Base-by-base conservation (phyloP, 2,329 filamentous ascomycete genomes). In the Pyrenochaeta sp. region DNA sequence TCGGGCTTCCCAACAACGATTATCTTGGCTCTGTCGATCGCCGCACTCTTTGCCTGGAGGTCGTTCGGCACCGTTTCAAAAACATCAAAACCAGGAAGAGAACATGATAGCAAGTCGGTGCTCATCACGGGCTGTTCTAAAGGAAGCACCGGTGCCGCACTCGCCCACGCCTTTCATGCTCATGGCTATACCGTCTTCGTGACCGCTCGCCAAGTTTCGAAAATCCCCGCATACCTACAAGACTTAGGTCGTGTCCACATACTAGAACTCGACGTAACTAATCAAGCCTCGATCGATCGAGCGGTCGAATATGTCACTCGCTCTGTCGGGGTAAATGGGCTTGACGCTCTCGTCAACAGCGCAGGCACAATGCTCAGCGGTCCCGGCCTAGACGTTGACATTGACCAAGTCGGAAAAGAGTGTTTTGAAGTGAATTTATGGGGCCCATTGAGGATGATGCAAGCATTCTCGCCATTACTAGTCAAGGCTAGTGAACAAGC, bases 171-270 rank as follows among this genome's bases (percentile, higher is more conserved):
- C 22, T 79, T 83, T 61, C 72, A 76, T 51, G 59, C 75, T 36
- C 57, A 61, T 3, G 77, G 77, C 4, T 74, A 70, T n/a, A 69
- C 76, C 32, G 79, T 83, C 55, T 79, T 77, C 61, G 81, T 80
- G 2, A 81, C 80, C 1, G 80, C 13, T 68, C 77, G 44, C 59
- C 64, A 1, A 24, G 66, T n/a, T 80, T 39, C 36, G 13, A 39
- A 78, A 51, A 69, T 77, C 7, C 52, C 42, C 10, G 28, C 46
- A 28, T 2, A 19, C 2, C 42, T 36, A 15, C 25, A 37, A 34
- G 2, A 22, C 59, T 1, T 69, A 69, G 27, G 67, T 77, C 19
- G 70, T 72, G 19, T 44, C 3, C 40, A 44, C 40, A 13, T 58
- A 1, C 39, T 66, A 4, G 10, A 43, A 0, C 57, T 69, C 3